A percentile compares a stretch with the other conserved stretches of the same genome.
Conservation (phyloP, 768 basidiomycete genomes). For the Podaxis sp. region DNA sequence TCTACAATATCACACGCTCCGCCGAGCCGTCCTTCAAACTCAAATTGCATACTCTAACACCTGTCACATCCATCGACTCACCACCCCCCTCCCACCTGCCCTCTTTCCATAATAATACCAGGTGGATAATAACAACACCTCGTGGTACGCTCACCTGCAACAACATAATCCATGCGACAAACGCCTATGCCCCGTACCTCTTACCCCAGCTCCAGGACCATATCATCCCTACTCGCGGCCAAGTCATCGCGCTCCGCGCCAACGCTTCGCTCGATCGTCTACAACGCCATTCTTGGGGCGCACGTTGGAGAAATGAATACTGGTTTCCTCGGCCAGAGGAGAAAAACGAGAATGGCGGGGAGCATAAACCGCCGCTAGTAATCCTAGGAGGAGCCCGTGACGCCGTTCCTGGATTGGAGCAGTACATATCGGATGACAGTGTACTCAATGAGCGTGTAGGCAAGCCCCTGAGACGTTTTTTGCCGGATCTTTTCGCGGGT, state of each 20-base stretch:
- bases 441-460: conserved; percentile 48
- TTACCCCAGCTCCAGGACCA: conserved; percentile 46
- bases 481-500: conserved; percentile 54
- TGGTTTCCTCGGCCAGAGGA: conserved; percentile 72
- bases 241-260: conserved; percentile 49
- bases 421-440: conserved; percentile 58
- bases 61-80: conserved; percentile 49
- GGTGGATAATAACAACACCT: conserved; percentile 41
- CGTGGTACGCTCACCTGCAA: conserved; percentile 60
- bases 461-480: conserved; percentile 49
- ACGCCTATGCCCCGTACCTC: conserved; percentile 77
- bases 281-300: conserved; percentile 47
- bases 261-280: conserved; percentile 37
- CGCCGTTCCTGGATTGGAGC: conserved; percentile 43
- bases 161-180: conserved; percentile 83
- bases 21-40: conserved; percentile 37
- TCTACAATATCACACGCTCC: conserved; percentile 37
- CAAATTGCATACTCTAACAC: conserved; percentile 70
- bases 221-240: conserved; percentile 74
- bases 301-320: conserved; percentile 62
- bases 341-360: conserved; percentile 17
- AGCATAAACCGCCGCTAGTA: conserved; percentile 49
- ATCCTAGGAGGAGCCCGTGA: conserved; percentile 75
- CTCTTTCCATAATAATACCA: not conserved
- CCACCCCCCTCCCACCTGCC: not conserved